These are phyloP conservation scores for Starmerella potacharoeniae DNA, from an alignment of 805 yeast species.

Conservation along the genomic window DNA sequence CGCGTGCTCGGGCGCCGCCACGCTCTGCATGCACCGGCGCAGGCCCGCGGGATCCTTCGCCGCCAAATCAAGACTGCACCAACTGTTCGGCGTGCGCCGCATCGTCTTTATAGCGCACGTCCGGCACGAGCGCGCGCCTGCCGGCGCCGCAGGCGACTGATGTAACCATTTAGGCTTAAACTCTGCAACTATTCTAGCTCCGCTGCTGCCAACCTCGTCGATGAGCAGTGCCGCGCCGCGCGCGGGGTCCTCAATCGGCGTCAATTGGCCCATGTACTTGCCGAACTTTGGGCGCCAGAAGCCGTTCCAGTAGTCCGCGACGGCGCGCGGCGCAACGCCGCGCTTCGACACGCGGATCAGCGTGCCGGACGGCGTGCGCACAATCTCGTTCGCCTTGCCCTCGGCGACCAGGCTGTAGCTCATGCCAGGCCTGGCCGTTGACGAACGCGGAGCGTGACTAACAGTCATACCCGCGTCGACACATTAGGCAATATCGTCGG, in stretches of 20 bases:
- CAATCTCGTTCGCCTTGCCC: conserved; percentile 15
- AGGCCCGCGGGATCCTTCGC: conserved; percentile 22
- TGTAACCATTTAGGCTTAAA: conserved; percentile 55
- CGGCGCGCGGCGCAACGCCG: conserved; percentile 32
- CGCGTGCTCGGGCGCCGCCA: conserved; percentile 4
- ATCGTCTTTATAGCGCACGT: conserved; percentile 43
- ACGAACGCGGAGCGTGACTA: background rate
- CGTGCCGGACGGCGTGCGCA: background rate
- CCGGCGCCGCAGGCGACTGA: conserved; percentile 35
- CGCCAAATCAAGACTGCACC: conserved; percentile 40
- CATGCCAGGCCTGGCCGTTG: background rate
- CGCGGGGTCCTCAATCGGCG: conserved; percentile 5
- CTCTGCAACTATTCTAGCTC: conserved; percentile 31
- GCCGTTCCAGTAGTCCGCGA: conserved; percentile 23
- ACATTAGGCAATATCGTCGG: too few species aligned
- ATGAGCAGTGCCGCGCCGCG: conserved; percentile 15
- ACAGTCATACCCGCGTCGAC: background rate
- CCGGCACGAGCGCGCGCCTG: conserved; percentile 35
- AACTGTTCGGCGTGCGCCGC: conserved; percentile 28
- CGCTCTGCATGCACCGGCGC: background rate
- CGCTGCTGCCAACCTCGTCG: conserved; percentile 18
- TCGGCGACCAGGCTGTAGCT: conserved; percentile 8
- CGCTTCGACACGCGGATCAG: conserved; percentile 27
- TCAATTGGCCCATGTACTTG: conserved; percentile 15
- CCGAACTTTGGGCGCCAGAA: conserved; percentile 18